Conservation (phyloP, 257 asterid species). For the Eustoma russellianum region DNA sequence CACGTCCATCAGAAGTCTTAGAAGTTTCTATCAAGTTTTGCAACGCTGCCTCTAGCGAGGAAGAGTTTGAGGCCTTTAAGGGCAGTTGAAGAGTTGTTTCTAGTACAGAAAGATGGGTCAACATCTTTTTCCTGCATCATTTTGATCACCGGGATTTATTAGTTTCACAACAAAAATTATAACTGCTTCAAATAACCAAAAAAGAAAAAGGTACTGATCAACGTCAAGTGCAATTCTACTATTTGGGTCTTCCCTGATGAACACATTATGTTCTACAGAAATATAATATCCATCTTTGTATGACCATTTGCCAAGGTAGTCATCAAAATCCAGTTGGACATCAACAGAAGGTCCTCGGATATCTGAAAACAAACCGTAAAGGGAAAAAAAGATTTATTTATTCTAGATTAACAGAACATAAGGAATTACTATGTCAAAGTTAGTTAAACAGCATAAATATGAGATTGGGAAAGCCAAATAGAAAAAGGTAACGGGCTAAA, state of each 20-base stretch:
- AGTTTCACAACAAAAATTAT: too few relatives aligned
- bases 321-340: constrained; percentile 58
- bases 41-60: constrained; percentile 38
- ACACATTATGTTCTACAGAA: constrained; percentile 18
- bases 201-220: constrained; percentile 29
- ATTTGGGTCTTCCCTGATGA: constrained; percentile 22
- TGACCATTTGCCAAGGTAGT: constrained; percentile 57
- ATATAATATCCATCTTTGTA: constrained; percentile 35
- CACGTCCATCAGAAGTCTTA: constrained; percentile 48
- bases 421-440: neutral
- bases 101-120: constrained; percentile 16
- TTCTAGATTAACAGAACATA: neutral
- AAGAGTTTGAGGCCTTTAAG: constrained; percentile 27
- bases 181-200: too few relatives aligned
- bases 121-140: neutral
- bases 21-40: constrained; percentile 45
- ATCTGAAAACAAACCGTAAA: constrained; percentile 62
- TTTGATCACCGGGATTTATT: too few relatives aligned
- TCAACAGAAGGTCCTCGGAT: constrained; percentile 34
- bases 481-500: too few relatives aligned
- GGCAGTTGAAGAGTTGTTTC: constrained; percentile 29
- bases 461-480: too few relatives aligned
- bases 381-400: neutral
- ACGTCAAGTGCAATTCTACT: constrained; percentile 31
- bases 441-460: too few relatives aligned